Evolutionary conservation across 257 asterid genomes (phyloP).

Genomic region (Capsicum baccatum): DNA sequence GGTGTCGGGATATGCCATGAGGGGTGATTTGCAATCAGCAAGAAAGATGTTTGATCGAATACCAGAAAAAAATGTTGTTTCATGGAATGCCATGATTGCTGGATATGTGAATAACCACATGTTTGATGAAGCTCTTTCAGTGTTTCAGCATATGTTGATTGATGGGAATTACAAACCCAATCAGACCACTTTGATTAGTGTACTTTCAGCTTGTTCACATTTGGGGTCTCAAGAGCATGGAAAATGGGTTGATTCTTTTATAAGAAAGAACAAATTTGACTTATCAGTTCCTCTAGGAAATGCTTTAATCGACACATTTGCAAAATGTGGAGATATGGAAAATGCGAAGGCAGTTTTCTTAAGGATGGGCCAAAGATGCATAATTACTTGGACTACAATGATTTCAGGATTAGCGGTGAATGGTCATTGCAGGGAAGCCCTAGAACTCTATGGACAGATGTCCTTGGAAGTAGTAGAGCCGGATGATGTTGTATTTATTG

Average conservation of each 20-base stretch:
- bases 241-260: constrained; percentile 54
- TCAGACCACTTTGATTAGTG: constrained; percentile 51
- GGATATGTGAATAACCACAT: constrained; percentile 51
- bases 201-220: constrained; percentile 53
- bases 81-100: constrained; percentile 68
- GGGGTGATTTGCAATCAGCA: constrained; percentile 46
- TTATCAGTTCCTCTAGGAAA: constrained; percentile 51
- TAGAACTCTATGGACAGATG: constrained; percentile 48
- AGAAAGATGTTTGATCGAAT: constrained; percentile 42
- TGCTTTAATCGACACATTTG: constrained; percentile 58
- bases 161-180: constrained; percentile 55
- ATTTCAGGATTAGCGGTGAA: constrained; percentile 55
- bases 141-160: constrained; percentile 48
- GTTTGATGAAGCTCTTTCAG: constrained; percentile 51
- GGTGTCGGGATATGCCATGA: constrained; percentile 53
- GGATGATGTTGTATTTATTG: constrained; percentile 55
- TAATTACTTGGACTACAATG: constrained; percentile 64
- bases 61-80: constrained; percentile 53
- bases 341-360: constrained; percentile 47
- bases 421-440: constrained; percentile 47
- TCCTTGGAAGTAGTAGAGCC: constrained; percentile 46
- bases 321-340: constrained; percentile 61
- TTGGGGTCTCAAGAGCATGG: constrained; percentile 58
- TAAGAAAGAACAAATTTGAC: constrained; percentile 45
- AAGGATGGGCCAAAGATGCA: constrained; percentile 45